A percentile compares a stretch with the other conserved stretches of the same genome.
Evolutionary conservation across 306 rosid species (phyloP).

Genomic region (Castanea sativa): DNA sequence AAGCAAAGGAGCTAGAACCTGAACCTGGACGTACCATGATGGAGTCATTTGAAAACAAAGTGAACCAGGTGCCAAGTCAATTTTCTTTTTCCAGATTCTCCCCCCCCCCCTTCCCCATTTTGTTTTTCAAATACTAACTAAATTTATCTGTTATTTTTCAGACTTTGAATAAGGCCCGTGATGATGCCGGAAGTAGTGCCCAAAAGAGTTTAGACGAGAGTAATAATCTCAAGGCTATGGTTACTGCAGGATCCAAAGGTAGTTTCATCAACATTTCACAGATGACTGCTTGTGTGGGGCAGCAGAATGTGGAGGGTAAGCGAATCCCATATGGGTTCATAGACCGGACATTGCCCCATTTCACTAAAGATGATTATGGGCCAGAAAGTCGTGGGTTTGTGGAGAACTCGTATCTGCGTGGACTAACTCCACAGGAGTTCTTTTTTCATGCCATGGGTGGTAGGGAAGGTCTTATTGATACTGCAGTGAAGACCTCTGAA

Average conservation of each 20-base stretch:
- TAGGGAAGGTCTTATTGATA: constrained; percentile 99
- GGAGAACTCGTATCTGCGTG: constrained; percentile 94
- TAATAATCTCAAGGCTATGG: constrained; percentile 98
- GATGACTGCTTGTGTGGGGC: constrained; percentile 99
- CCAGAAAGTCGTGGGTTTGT: constrained; percentile 99
- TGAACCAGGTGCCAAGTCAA: constrained; percentile 64
- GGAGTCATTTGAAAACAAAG: constrained; percentile 97
- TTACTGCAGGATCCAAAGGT: constrained; percentile 99
- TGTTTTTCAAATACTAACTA: constrained; percentile 14
- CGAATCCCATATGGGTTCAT: constrained; percentile 96
- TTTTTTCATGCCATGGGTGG: constrained; percentile 99
- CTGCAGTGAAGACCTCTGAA: constrained; percentile 98
- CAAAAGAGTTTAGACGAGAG: constrained; percentile 94
- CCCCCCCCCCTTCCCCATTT: background rate
- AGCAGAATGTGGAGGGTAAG: constrained; percentile 98
- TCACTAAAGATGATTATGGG: constrained; percentile 91
- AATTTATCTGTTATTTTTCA: constrained; percentile 24
- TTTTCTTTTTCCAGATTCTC: constrained; percentile 12
- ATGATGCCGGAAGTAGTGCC: constrained; percentile 97
- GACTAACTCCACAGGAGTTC: constrained; percentile 98
- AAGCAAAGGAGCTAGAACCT: constrained; percentile 78
- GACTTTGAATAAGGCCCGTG: constrained; percentile 95
- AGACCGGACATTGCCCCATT: constrained; percentile 94
- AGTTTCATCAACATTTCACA: constrained; percentile 98
- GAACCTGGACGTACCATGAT: constrained; percentile 99